Evolutionary conservation across 768 basidiomycete species (phyloP).

Genomic region (Mycena rosella): DNA sequence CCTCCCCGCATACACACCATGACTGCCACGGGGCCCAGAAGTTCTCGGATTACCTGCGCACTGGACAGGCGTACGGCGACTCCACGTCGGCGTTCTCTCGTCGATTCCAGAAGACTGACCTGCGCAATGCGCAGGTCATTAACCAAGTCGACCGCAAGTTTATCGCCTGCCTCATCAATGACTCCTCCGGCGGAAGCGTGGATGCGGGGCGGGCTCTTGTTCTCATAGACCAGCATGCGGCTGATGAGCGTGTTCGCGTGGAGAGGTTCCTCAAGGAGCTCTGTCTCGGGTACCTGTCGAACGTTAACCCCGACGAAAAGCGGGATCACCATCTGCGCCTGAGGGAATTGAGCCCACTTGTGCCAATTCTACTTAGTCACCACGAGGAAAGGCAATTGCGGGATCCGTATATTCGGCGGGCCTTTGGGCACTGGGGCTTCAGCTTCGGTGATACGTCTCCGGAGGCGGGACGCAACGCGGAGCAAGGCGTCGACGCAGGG

Average conservation of each 20-base stretch:
- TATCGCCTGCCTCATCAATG: slow-evolving; percentile 76
- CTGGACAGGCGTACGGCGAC: slow-evolving; percentile 29
- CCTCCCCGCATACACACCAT: slow-evolving; percentile 9
- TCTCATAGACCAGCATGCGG: slow-evolving; percentile 97
- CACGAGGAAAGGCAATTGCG: slow-evolving; percentile 70
- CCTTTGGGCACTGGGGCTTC: slow-evolving; percentile 81
- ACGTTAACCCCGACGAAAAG: slow-evolving; percentile 46
- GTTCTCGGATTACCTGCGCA: slow-evolving; percentile 36
- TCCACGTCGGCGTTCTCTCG: slow-evolving; percentile 40
- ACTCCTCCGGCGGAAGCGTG: slow-evolving; percentile 18
- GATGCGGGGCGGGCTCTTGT: slow-evolving; percentile 60
- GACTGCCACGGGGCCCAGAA: slow-evolving; percentile 25
- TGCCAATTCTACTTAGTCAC: slow-evolving; percentile 73
- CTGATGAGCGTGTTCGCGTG: slow-evolving; percentile 95
- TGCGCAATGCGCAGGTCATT: slow-evolving; percentile 72
- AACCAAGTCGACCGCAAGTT: slow-evolving; percentile 94
- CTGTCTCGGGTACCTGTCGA: slow-evolving; percentile 76
- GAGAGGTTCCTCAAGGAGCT: slow-evolving; percentile 83
- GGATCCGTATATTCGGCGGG: slow-evolving; percentile 54
- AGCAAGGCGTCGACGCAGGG: slow-evolving; percentile 41
- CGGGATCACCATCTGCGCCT: slow-evolving; percentile 25
- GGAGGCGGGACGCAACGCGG: slow-evolving; percentile 42
- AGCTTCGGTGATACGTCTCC: slow-evolving; percentile 56
- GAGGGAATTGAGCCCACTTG: slow-evolving; percentile 63
- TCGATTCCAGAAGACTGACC: slow-evolving; percentile 64